Evolutionary conservation across 768 basidiomycete species (phyloP).

Genomic region (Tylopilus sp.): DNA sequence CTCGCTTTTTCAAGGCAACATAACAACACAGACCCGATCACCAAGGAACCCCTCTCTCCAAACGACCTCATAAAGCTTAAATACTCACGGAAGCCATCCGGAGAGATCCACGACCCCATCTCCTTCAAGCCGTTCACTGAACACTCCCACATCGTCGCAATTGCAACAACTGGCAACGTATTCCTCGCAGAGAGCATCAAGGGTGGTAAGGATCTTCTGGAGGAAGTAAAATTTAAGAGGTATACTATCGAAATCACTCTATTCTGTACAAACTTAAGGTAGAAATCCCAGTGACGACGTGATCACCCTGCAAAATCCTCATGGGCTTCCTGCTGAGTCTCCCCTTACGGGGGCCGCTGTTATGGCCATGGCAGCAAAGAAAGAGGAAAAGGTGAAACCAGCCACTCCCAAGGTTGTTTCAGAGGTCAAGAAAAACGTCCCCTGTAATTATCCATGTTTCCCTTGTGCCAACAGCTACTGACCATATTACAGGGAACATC

Average conservation of each 20-base stretch:
- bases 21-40: slow-evolving; percentile 75
- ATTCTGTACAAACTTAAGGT: background rate
- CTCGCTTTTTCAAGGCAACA: slow-evolving; percentile 55
- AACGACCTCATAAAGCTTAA: slow-evolving; percentile 75
- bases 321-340: slow-evolving; percentile 65
- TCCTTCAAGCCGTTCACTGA: slow-evolving; percentile 97
- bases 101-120: slow-evolving; percentile 92
- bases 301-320: slow-evolving; percentile 91
- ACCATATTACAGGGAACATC: slow-evolving; percentile 61
- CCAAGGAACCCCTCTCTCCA: slow-evolving; percentile 66
- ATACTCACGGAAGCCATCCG: slow-evolving; percentile 80
- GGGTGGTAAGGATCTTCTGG: slow-evolving; percentile 81
- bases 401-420: slow-evolving; percentile 32
- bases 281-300: slow-evolving; percentile 64
- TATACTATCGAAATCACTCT: slow-evolving; percentile 28
- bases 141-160: slow-evolving; percentile 92
- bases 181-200: slow-evolving; percentile 89
- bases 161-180: slow-evolving; percentile 89
- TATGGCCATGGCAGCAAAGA: slow-evolving; percentile 33
- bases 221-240: slow-evolving; percentile 84
- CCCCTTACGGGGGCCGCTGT: slow-evolving; percentile 30
- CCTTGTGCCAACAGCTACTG: background rate
- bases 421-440: slow-evolving; percentile 50
- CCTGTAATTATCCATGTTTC: slow-evolving; percentile 49
- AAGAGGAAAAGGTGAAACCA: slow-evolving; percentile 30